Evolutionary conservation across 352 stramenopile genomes (phyloP).

Genomic region (Peronospora belbahrii): DNA sequence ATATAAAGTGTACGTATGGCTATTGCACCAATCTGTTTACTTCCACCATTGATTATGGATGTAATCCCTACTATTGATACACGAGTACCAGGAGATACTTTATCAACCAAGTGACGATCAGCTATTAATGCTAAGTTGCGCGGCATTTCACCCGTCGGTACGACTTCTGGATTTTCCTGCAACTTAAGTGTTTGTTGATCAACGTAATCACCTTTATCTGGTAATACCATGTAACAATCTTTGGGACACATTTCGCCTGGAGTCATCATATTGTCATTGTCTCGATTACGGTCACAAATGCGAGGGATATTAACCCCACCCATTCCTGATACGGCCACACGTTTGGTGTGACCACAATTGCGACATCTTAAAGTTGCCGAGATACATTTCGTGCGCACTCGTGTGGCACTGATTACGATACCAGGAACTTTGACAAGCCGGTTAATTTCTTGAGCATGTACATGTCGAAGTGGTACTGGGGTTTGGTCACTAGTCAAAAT

Average conservation of each 20-base stretch:
- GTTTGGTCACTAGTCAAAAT: slow-evolving; percentile 78
- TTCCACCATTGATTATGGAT: slow-evolving; percentile 85
- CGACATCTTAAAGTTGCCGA: slow-evolving; percentile 88
- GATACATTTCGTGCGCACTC: slow-evolving; percentile 90
- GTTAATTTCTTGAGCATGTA: slow-evolving; percentile 88
- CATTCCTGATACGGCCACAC: slow-evolving; percentile 48
- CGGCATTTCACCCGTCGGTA: slow-evolving; percentile 98
- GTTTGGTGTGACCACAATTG: slow-evolving; percentile 71
- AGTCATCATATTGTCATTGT: slow-evolving; percentile 30
- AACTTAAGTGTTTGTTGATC: slow-evolving; percentile 99
- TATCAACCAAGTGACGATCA: slow-evolving; percentile 93
- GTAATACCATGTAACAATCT: slow-evolving; percentile 92
- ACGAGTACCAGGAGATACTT: slow-evolving; percentile 91
- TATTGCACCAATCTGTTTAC: slow-evolving; percentile 70
- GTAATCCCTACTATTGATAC: slow-evolving; percentile 94
- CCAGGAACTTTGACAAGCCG: slow-evolving; percentile 89
- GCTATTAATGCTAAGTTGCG: slow-evolving; percentile 91
- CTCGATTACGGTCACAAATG: slow-evolving; percentile 68
- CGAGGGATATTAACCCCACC: slow-evolving; percentile 79
- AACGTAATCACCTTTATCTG: slow-evolving; percentile 92
- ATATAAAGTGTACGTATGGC: slow-evolving; percentile 93
- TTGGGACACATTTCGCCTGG: slow-evolving; percentile 56
- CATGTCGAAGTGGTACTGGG: slow-evolving; percentile 56
- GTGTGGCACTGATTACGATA: slow-evolving; percentile 95
- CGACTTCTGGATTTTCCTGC: slow-evolving; percentile 92